Evolutionary conservation across 2,329 filamentous ascomycete species (phyloP), one percentile per base, ranked within the genome.

Genomic region (Ampelomyces quisqualis): DNA sequence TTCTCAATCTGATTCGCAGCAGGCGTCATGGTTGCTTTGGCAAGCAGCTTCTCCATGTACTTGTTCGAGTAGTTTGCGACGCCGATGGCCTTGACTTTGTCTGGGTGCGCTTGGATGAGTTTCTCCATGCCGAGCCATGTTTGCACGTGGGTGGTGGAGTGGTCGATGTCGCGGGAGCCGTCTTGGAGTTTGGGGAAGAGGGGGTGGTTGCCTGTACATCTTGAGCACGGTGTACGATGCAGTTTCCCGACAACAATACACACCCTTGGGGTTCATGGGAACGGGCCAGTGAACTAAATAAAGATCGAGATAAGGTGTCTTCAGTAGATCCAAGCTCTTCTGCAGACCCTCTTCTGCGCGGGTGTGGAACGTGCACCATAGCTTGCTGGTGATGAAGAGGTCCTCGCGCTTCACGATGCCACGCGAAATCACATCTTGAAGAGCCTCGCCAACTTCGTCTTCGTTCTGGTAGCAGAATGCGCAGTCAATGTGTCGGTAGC

Each of bases 261-360:
- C 45, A 78, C 84, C 85, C 22, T 86, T 78, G 6, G 85, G 85
- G 71, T 90, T 91, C 81, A 90, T 84, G 34, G 85, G 81, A 31
- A 89, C 73, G 5, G 87, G 85, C 87, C 88, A 93, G 72, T 95
- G 88, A 74, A 94, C 79, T 24, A 94, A 76, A 64, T 81, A 89
- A 42, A 94, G 73, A 65, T 94, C 89, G 4, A 94, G 78, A 65
- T 94, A 91, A 51, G 89, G 85, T 33, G 93, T 73, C 2, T 87
- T 86, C 23, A 94, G 73, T 45, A 78, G 77, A 70, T 84, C 79
- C 64, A 93, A 73, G 58, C 83, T 86, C 76, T 84, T 82, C 51
- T 88, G 80, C 23, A 93, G 76, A 23, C 78, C 82, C 57, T 85
- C 73, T 69, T 86, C 82, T 5, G 82, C 82, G 5, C 83, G 77